phyloP scores from a whole-genome alignment of 352 stramenopile species.

The Phytophthora nicotianae region DNA sequence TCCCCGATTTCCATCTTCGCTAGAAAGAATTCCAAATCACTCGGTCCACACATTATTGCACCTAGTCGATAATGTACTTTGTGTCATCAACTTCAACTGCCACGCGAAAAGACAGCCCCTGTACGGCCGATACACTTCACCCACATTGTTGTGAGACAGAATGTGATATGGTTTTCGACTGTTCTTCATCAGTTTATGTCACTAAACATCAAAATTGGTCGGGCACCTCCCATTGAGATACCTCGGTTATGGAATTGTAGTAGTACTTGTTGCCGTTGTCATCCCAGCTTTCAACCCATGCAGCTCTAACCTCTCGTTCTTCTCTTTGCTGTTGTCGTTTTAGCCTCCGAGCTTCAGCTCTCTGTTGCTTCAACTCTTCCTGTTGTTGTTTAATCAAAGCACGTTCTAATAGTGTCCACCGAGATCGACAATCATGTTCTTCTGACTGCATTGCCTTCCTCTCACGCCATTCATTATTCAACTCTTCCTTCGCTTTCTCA shows the following conservation, averaged over 20 bases:
- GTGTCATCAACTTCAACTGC: too few species aligned
- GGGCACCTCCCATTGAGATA: slow-evolving; percentile 62
- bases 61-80: too few species aligned
- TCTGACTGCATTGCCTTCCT: slow-evolving; percentile 54
- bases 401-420: slow-evolving; percentile 43
- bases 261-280: slow-evolving; percentile 58
- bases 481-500: slow-evolving; percentile 37
- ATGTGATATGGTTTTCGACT: too few species aligned
- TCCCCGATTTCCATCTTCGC: too few species aligned
- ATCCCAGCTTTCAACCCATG: slow-evolving; percentile 62
- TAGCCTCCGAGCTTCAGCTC: slow-evolving; percentile 37
- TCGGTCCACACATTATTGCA: too few species aligned
- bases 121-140: too few species aligned
- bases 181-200: neutral
- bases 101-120: too few species aligned
- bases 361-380: slow-evolving; percentile 38
- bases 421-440: slow-evolving; percentile 39
- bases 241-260: slow-evolving; percentile 59
- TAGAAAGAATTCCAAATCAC: too few species aligned
- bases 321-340: slow-evolving; percentile 43
- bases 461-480: slow-evolving; percentile 43
- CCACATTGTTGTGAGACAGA: too few species aligned
- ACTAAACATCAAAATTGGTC: neutral
- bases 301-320: slow-evolving; percentile 32
- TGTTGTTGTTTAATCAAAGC: slow-evolving; percentile 29